Percentiles rank a stretch among this genome's conserved stretches.
Conservation (phyloP, 176 grass and related monocot species). For the Triticum dicoccoides region DNA sequence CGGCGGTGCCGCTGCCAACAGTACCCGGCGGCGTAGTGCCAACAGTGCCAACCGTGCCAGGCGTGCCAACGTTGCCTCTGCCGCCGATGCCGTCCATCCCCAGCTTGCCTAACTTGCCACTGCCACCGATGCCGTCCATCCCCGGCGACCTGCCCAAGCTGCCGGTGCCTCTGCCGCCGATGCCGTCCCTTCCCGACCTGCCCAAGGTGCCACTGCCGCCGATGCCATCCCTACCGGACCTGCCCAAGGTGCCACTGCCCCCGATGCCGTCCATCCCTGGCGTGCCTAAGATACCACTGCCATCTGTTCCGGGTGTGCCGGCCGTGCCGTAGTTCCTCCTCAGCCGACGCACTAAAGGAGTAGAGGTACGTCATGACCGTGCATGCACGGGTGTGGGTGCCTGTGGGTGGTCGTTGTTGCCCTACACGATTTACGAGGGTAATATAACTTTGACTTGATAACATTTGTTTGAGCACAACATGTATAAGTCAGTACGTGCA, state of each 20-base stretch:
- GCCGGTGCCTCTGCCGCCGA: background rate
- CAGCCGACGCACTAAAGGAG: background rate
- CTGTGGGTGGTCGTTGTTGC: no score
- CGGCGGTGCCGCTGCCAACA: background rate
- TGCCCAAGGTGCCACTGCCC: background rate
- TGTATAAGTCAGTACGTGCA: background rate
- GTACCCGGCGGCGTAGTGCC: background rate
- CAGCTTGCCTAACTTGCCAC: no score
- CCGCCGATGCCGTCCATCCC: no score
- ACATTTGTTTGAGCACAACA: background rate
- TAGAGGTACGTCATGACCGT: background rate
- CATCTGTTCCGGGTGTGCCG: background rate
- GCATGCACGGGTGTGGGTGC: background rate
- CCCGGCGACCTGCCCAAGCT: no score
- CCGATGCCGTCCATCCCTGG: background rate
- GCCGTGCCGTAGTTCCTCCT: background rate
- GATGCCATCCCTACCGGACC: background rate
- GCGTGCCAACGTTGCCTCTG: background rate
- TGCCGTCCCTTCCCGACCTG: background rate
- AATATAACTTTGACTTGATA: background rate
- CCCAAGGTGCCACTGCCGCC: background rate
- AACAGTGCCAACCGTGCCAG: background rate
- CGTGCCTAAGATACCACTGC: background rate
- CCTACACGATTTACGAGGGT: background rate
- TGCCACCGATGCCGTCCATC: no score